Evolutionary conservation across 2,329 filamentous ascomycete species (phyloP), one percentile per base, ranked within the genome.

Genomic region (Curvularia hawaiiensis): DNA sequence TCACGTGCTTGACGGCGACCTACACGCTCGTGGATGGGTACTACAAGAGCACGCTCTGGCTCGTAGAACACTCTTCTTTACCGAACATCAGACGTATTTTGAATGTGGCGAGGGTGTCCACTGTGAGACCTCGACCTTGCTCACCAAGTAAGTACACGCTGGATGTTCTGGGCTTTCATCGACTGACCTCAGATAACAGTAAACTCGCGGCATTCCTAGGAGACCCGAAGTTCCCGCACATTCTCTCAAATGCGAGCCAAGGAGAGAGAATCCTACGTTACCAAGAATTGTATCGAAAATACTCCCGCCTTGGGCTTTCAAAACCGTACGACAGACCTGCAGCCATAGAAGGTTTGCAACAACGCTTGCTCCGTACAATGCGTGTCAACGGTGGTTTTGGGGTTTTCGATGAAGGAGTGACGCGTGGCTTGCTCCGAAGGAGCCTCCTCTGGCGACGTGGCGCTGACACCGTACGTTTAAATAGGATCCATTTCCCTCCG

Each of bases 291-390:
- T 66, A 62, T 35, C 20, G 53, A 12, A 10, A 43, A 2, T 78
- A 76, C 57, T 75, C 74, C 0, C 56, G 67, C 0, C 66, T 77
- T 0, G 62, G 26, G 0, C 64, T 75, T 16, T 59, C 68, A 0
- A 35, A 39, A 1, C 8, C 20, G 1, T 41, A 50, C 1, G 75
- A 78, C 44, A 62, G 74, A 1, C 68, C 74, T 0, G 48, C 70
- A 4, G 75, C 72, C 0, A 70, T 78, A 1, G 59, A 58, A 0
- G 75, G 73, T 0, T 60, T 78, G 0, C 64, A 77, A 39, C 67
- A 66, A n/a, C 65, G 75, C 0, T 62, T 78, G 2, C 54, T 71
- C 0, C 24, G 41, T 0, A 60, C 61, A 0, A 60, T 77, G 9
- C 33, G 57, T 0, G 61, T 68, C 0, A 50, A 40, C 1, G 76